Percentiles rank a stretch among this genome's conserved stretches.
phyloP scores from a whole-genome alignment of 805 yeast species.

The Wickerhamomyces rabaulensis region DNA sequence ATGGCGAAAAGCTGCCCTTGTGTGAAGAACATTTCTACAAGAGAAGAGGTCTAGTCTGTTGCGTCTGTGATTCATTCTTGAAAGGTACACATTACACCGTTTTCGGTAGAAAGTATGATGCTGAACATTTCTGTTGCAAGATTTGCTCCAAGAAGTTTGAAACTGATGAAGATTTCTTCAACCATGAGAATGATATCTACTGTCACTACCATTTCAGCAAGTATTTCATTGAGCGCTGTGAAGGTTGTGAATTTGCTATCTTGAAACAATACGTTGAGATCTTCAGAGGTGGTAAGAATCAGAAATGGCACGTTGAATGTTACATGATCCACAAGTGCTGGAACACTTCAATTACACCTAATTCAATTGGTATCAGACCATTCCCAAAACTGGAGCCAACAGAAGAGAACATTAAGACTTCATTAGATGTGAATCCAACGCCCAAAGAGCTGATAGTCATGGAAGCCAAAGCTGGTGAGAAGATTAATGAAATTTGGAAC shows the following conservation, averaged over 20 bases:
- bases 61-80: constrained; percentile 76
- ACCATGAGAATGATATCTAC: constrained; percentile 74
- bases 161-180: constrained; percentile 86
- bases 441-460: constrained; percentile 46
- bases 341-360: constrained; percentile 76
- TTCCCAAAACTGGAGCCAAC: constrained; percentile 25
- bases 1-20: constrained; percentile 48
- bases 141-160: constrained; percentile 85
- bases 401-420: constrained; percentile 18
- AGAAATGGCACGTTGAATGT: constrained; percentile 99
- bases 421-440: constrained; percentile 30
- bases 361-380: constrained; percentile 43
- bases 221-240: constrained; percentile 80
- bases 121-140: constrained; percentile 91
- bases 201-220: constrained; percentile 93
- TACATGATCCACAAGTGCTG: constrained; percentile 96
- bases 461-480: constrained; percentile 62
- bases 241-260: constrained; percentile 88
- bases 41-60: constrained; percentile 80
- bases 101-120: constrained; percentile 84
- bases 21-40: constrained; percentile 93
- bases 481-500: constrained; percentile 70
- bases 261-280: constrained; percentile 92
- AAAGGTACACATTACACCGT: constrained; percentile 94
- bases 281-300: constrained; percentile 82